Evolutionary conservation across 2,329 filamentous ascomycete species (phyloP).

Genomic region (Hymenoscyphus scutula): DNA sequence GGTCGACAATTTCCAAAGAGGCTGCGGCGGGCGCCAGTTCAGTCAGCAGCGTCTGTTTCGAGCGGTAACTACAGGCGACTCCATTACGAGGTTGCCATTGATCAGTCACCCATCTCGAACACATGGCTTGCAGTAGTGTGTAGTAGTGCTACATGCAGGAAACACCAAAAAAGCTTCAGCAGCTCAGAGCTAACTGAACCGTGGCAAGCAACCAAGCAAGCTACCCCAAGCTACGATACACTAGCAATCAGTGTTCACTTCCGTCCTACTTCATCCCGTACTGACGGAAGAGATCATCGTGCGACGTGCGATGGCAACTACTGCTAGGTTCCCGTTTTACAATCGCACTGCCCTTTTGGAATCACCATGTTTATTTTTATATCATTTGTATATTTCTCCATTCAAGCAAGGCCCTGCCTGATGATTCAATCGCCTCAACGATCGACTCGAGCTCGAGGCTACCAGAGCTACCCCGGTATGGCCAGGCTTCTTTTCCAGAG

Average conservation of each 20-base stretch:
- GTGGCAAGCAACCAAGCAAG: too few species aligned
- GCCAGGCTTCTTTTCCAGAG: background rate
- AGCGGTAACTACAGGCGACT: background rate
- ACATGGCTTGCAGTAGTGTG: constrained; percentile 3
- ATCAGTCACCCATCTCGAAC: background rate
- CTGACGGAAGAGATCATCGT: background rate
- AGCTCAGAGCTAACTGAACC: background rate
- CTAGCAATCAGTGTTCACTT: background rate
- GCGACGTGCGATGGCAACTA: background rate
- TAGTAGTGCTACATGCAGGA: background rate
- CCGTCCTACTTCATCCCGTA: background rate
- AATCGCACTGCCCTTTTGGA: constrained; percentile 1
- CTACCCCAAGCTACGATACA: background rate
- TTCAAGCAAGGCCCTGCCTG: background rate
- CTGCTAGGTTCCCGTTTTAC: background rate
- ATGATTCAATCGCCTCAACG: background rate
- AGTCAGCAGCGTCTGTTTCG: constrained; percentile 2
- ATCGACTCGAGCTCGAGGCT: background rate
- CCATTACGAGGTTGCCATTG: background rate
- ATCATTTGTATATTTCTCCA: constrained; percentile 2
- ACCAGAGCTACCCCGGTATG: background rate
- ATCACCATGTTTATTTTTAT: constrained; percentile 6
- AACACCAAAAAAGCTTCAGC: background rate
- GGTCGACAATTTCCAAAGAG: background rate
- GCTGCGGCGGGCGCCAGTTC: background rate